Evolutionary conservation across 2,329 filamentous ascomycete genomes (phyloP).

Genomic region (Verticillium longisporum): DNA sequence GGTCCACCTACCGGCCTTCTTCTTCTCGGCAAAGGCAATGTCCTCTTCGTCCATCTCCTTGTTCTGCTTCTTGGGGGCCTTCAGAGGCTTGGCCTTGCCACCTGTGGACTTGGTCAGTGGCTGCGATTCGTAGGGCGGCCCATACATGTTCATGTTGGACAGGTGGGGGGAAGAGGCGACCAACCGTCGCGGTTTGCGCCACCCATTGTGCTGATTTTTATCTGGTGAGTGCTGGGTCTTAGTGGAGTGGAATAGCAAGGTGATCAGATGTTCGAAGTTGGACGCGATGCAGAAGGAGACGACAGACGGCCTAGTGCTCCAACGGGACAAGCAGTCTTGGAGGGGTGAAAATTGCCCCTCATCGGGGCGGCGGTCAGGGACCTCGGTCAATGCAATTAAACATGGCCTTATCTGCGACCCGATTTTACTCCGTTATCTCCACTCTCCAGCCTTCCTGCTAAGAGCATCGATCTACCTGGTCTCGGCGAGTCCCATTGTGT

Average conservation of each 20-base stretch:
- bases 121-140: not conserved
- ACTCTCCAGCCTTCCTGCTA: not conserved
- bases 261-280: not conserved
- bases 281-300: not conserved
- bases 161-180: not conserved
- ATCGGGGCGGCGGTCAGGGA: slow-evolving; percentile 5
- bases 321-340: slow-evolving; percentile 2
- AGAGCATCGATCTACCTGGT: too few species aligned
- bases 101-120: slow-evolving; percentile 38
- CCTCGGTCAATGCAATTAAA: not conserved
- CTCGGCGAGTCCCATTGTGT: too few species aligned
- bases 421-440: not conserved
- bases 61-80: slow-evolving; percentile 78
- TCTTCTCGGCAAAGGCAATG: slow-evolving; percentile 74
- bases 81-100: slow-evolving; percentile 79
- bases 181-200: slow-evolving; percentile 28
- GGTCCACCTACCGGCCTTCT: slow-evolving; percentile 63
- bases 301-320: not conserved
- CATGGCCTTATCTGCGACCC: not conserved
- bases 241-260: slow-evolving; percentile 4
- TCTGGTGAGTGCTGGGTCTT: not conserved
- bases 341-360: slow-evolving; percentile 13
- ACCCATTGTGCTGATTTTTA: slow-evolving; percentile 23
- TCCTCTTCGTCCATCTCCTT: slow-evolving; percentile 87
- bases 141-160: not conserved